These are phyloP conservation scores for Daldinia sp. DNA, from an alignment of 2,329 filamentous ascomycete species.

Conservation along the genomic window DNA sequence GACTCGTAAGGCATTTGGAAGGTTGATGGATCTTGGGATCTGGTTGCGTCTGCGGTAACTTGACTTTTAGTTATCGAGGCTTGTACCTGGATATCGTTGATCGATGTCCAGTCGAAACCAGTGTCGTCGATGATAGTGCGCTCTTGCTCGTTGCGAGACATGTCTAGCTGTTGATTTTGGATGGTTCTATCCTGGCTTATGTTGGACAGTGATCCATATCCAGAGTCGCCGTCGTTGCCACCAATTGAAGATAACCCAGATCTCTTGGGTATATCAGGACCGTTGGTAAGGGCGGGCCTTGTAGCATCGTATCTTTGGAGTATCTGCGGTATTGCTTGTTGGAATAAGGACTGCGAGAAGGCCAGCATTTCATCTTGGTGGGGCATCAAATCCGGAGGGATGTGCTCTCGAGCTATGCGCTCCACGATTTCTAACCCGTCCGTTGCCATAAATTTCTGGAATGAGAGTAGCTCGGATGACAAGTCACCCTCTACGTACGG, in stretches of 20 bases:
- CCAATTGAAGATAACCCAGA: not conserved
- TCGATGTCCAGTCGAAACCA: not conserved
- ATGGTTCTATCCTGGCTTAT: not conserved
- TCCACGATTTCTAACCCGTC: not conserved
- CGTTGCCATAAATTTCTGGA: not conserved
- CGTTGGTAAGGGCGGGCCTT: not conserved
- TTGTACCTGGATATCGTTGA: not conserved
- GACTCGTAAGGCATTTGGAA: not conserved
- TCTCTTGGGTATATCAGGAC: not conserved
- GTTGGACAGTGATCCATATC: not conserved
- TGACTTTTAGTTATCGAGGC: not conserved
- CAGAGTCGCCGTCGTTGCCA: not conserved
- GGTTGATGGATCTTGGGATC: not conserved
- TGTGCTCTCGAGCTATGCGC: not conserved
- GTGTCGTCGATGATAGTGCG: not conserved
- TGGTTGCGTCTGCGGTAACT: not conserved
- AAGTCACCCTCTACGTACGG: not conserved
- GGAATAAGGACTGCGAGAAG: not conserved
- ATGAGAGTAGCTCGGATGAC: not conserved
- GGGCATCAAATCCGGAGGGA: not conserved
- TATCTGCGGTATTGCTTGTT: not conserved
- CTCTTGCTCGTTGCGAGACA: not conserved
- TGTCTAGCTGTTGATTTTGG: not conserved
- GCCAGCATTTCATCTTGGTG: not conserved
- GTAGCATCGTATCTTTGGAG: not conserved